Evolutionary conservation across 306 rosid genomes (phyloP).

Genomic region (Mimosa bimucronata): DNA sequence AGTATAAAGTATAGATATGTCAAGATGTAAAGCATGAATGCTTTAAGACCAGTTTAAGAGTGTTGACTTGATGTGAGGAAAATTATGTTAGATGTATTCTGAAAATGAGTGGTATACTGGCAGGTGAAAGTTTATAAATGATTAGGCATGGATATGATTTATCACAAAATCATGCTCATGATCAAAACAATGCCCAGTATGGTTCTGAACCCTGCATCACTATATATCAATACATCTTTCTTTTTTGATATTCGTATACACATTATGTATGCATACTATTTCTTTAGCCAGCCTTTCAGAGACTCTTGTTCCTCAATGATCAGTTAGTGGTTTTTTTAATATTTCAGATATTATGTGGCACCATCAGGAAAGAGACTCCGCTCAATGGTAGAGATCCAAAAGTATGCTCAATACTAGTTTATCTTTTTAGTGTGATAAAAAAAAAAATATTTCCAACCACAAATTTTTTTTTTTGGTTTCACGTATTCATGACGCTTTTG

Average conservation of each 20-base stretch:
- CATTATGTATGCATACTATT: neutral
- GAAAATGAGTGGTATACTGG: neutral
- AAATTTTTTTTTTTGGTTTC: neutral
- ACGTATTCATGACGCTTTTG: neutral
- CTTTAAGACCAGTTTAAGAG: neutral
- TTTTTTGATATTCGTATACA: no score
- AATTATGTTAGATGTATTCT: neutral
- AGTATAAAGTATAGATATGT: neutral
- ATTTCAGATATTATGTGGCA: slow-evolving; percentile 78
- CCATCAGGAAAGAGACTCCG: slow-evolving; percentile 94
- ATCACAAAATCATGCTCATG: neutral
- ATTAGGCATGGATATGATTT: neutral
- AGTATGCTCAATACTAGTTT: slow-evolving; percentile 52
- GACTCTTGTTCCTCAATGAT: slow-evolving; percentile 29
- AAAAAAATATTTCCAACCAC: neutral
- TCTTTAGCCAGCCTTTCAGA: slow-evolving; percentile 12
- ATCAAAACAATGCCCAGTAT: neutral
- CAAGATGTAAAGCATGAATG: neutral
- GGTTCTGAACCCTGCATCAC: neutral
- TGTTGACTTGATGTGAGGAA: neutral
- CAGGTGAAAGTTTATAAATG: neutral
- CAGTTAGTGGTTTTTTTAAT: slow-evolving; percentile 29
- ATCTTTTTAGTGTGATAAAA: slow-evolving; percentile 15
- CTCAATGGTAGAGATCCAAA: slow-evolving; percentile 84
- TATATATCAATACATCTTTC: neutral